These are phyloP conservation scores for Fusarium odoratissimum DNA, from an alignment of 2,329 filamentous ascomycete genomes.

Conservation along the genomic window DNA sequence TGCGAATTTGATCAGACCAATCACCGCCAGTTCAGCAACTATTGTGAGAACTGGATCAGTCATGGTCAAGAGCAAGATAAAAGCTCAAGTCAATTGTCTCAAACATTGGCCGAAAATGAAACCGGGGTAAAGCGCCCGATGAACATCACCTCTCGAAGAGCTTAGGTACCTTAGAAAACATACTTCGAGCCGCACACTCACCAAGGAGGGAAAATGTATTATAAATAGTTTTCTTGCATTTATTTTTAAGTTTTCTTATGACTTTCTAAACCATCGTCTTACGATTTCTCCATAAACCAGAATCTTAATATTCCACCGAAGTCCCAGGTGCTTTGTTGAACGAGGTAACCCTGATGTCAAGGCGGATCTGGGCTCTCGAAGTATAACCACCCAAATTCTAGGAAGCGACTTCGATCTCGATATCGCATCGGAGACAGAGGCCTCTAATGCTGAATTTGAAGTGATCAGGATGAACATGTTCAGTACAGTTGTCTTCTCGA, in stretches of 20 bases:
- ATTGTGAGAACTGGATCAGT: not conserved
- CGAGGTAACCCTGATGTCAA: rapidly evolving
- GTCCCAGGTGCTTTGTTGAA: rapidly evolving
- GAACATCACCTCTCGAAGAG: too few relatives aligned
- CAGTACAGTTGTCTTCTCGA: not conserved
- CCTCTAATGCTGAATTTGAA: not conserved
- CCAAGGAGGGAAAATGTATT: too few relatives aligned
- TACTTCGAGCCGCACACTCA: too few relatives aligned
- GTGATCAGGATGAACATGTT: not conserved
- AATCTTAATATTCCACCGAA: rapidly evolving
- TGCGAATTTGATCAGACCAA: conserved; percentile 10
- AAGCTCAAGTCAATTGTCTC: too few relatives aligned
- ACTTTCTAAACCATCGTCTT: too few relatives aligned
- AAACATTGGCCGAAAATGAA: too few relatives aligned
- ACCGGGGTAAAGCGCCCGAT: too few relatives aligned
- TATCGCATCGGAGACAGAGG: not conserved
- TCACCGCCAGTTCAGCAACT: not conserved
- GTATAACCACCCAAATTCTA: rapidly evolving
- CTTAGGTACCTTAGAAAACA: too few relatives aligned
- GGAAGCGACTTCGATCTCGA: not conserved
- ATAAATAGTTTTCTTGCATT: too few relatives aligned
- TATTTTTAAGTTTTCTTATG: too few relatives aligned
- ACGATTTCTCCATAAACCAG: too few relatives aligned
- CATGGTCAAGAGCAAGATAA: rapidly evolving
- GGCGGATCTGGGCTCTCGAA: rapidly evolving